Conservation (phyloP, 148 eudicot genomes). For the Diospyros lotus region DNA sequence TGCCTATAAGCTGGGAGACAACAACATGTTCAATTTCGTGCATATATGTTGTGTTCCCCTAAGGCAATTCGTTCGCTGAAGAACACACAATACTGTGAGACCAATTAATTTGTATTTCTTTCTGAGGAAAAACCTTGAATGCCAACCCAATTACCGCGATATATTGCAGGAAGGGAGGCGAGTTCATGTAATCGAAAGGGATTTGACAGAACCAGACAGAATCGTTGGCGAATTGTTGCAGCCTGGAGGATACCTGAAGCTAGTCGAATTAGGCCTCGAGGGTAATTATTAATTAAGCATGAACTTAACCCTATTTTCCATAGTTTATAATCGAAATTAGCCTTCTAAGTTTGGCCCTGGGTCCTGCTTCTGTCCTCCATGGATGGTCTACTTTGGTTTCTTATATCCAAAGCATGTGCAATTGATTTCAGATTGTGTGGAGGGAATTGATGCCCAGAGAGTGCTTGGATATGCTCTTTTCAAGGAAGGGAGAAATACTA, state of each 20-base stretch:
- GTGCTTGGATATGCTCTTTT: conserved; percentile 59
- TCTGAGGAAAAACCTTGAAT: background rate
- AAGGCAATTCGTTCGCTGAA: background rate
- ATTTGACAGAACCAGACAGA: conserved; percentile 51
- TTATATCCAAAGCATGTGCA: background rate
- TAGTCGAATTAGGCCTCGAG: conserved; percentile 50
- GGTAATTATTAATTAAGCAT: conserved; percentile 27
- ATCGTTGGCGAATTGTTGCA: conserved; percentile 62
- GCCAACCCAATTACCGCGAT: background rate
- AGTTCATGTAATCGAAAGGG: conserved; percentile 54
- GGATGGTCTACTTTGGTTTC: background rate
- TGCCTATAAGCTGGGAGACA: too few relatives aligned
- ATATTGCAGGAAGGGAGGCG: conserved; percentile 44
- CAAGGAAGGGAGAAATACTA: conserved; percentile 45
- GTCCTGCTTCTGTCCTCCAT: background rate
- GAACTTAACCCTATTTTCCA: too few relatives aligned
- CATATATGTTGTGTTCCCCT: too few relatives aligned
- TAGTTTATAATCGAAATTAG: background rate
- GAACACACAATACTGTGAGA: background rate
- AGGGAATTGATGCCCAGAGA: conserved; percentile 51
- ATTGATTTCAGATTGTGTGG: conserved; percentile 43
- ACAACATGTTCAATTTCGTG: too few relatives aligned
- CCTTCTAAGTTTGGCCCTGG: background rate
- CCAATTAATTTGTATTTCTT: background rate
- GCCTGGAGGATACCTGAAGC: conserved; percentile 59